These are phyloP conservation scores for Cadophora sp. DNA, from an alignment of 2,329 filamentous ascomycete species.

Conservation along the genomic window DNA sequence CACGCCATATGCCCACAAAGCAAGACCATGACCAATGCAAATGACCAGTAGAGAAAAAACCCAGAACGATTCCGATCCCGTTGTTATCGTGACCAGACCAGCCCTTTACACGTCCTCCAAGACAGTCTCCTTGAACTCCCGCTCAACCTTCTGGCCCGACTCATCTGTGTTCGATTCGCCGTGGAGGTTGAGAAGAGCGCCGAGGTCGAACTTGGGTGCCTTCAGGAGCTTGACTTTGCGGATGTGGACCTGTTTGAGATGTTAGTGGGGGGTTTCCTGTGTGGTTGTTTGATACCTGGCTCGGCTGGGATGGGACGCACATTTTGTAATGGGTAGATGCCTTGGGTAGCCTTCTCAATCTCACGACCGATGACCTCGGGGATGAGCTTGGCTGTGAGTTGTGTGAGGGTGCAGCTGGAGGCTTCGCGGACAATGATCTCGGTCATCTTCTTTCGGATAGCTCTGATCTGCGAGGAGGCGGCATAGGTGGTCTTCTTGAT, in stretches of 20 bases:
- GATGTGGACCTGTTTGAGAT: slow-evolving; percentile 82
- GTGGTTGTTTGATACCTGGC: background rate
- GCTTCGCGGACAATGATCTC: slow-evolving; percentile 99
- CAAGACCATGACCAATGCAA: slow-evolving; percentile 45
- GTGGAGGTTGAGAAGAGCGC: slow-evolving; percentile 93
- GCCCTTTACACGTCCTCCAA: slow-evolving; percentile 85
- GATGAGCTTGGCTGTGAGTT: slow-evolving; percentile 98
- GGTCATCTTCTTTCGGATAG: slow-evolving; percentile 99
- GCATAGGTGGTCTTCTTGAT: slow-evolving; percentile 99
- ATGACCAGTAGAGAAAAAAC: slow-evolving; percentile 44
- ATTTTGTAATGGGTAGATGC: slow-evolving; percentile 99
- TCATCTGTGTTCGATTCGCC: slow-evolving; percentile 97
- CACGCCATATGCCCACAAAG: slow-evolving; percentile 46
- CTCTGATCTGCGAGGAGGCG: slow-evolving; percentile 93
- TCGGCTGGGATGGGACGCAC: slow-evolving; percentile 59
- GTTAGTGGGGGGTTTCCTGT: slow-evolving; percentile 27
- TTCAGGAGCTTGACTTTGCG: slow-evolving; percentile 99
- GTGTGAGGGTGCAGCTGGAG: slow-evolving; percentile 88
- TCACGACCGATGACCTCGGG: slow-evolving; percentile 99
- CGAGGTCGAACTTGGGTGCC: slow-evolving; percentile 98
- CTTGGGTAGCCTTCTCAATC: slow-evolving; percentile 99
- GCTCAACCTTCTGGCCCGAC: slow-evolving; percentile 97
- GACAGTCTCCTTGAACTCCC: slow-evolving; percentile 99
- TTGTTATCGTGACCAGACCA: slow-evolving; percentile 17
- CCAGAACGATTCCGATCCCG: slow-evolving; percentile 31